Conservation (phyloP, 2,329 filamentous ascomycete genomes). For the Clarireedia hainanense region DNA sequence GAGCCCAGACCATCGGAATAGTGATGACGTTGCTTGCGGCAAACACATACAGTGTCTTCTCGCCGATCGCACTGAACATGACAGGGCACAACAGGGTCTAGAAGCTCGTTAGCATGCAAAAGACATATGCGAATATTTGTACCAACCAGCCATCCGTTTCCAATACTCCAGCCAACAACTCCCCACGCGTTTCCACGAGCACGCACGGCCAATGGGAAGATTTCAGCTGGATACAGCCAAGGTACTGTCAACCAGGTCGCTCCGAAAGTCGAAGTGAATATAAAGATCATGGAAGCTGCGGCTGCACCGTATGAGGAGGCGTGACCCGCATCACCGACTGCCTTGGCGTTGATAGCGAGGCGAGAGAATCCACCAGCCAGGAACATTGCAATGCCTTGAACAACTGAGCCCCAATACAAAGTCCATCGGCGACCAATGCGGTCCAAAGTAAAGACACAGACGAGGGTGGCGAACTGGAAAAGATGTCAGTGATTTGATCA, state of each 20-base stretch:
- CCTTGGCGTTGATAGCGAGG: not conserved
- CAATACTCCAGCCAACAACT: not conserved
- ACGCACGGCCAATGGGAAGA: slow-evolving; percentile 42
- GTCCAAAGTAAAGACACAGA: not conserved
- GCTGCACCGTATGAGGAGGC: not conserved
- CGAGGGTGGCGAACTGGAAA: not conserved
- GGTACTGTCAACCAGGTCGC: not conserved
- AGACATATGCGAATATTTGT: slow-evolving; percentile 35
- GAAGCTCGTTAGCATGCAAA: slow-evolving; percentile 37
- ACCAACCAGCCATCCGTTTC: not conserved
- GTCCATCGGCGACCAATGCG: not conserved
- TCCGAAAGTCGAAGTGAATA: not conserved
- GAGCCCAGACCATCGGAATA: slow-evolving; percentile 36
- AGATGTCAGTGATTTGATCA: too few relatives aligned
- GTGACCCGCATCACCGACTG: not conserved
- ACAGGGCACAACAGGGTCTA: slow-evolving; percentile 42
- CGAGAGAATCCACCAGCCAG: not conserved
- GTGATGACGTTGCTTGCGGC: slow-evolving; percentile 30
- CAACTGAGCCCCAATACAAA: not conserved
- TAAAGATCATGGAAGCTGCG: not conserved
- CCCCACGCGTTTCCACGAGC: slow-evolving; percentile 50
- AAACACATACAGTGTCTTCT: slow-evolving; percentile 59
- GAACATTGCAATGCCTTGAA: not conserved
- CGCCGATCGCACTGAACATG: slow-evolving; percentile 41
- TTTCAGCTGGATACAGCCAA: slow-evolving; percentile 48